Base-by-base conservation (phyloP, 2,329 filamentous ascomycete species). In the Biscogniauxia mediterranea region DNA sequence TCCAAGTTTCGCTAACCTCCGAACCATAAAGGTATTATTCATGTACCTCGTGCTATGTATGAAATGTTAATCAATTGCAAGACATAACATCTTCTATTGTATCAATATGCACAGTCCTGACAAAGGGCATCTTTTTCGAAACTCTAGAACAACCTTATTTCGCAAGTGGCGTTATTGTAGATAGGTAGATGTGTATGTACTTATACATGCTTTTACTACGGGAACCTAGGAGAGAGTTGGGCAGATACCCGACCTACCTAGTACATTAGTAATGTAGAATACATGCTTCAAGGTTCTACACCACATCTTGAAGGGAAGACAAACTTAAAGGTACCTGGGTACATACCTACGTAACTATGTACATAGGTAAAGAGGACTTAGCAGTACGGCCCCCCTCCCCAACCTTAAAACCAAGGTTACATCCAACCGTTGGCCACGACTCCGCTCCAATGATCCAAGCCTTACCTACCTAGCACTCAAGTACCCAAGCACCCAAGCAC, bases 341-440 rank as follows among this genome's bases (percentile, higher is more conserved):
- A 23, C 23, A 23, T 23, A 23, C 23, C 23, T 23, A 23, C 23
- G 23, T 23, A 23, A 23, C 23, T 23, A n/a, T n/a, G n/a, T n/a
- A n/a, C n/a, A n/a, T n/a, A 2, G 11, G 15, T 11, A 46, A 46
- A 46, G 28, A 32, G 11, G 28, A 13, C 7, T 9, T 32, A 32
- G 3, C 28, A 23, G 23, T 13, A 52, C 21, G 50, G 9, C 19
- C 19, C 19, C n/a, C 50, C 19, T 52, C 50, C 21, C 50, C 50
- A 52, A 52, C 50, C 50, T 52, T 52, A 52, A 52, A 52, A 52
- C 3, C 50, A 52, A 52, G 50, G 50, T 52, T 52, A 52, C 50
- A 52, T 52, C 50, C 19, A 21, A 52, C 50, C 50, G 50, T 52
- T 52, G 50, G 50, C 19, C 50, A 52, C 50, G n/a, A 25, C 50